phyloP scores from a whole-genome alignment of 805 yeast species.

The Ogataea naganishii region DNA sequence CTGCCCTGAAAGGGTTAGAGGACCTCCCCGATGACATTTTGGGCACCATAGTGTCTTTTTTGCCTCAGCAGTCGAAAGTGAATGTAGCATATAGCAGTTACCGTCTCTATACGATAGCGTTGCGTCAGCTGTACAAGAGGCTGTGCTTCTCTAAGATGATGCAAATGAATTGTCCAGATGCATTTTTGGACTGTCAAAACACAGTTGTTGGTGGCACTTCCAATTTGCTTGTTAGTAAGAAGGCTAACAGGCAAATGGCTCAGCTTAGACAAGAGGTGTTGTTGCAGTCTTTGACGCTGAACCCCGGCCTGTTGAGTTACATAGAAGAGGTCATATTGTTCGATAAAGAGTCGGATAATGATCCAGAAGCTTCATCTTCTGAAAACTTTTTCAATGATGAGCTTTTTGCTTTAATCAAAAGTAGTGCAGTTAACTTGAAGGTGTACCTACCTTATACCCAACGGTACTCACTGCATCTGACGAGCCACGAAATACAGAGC shows the following conservation, averaged over 20 bases:
- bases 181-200: slow-evolving; percentile 25
- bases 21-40: slow-evolving; percentile 15
- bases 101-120: slow-evolving; percentile 20
- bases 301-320: slow-evolving; percentile 23
- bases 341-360: slow-evolving; percentile 16
- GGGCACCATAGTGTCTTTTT: slow-evolving; percentile 12
- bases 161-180: slow-evolving; percentile 15
- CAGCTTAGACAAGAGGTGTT: slow-evolving; percentile 32
- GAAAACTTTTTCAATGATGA: slow-evolving; percentile 12
- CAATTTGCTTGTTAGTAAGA: slow-evolving; percentile 23
- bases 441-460: slow-evolving; percentile 8
- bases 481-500: slow-evolving; percentile 2
- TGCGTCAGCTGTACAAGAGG: slow-evolving; percentile 26
- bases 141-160: slow-evolving; percentile 29
- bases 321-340: slow-evolving; percentile 28
- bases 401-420: slow-evolving; percentile 14
- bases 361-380: slow-evolving; percentile 4
- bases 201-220: slow-evolving; percentile 31
- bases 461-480: slow-evolving; percentile 5
- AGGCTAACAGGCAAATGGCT: slow-evolving; percentile 28
- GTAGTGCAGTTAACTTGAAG: slow-evolving; percentile 4
- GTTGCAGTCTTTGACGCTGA: slow-evolving; percentile 25
- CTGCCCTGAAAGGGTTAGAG: too few relatives aligned
- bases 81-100: slow-evolving; percentile 24
- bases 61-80: slow-evolving; percentile 32